Percentiles rank a stretch among this genome's conserved stretches.
These are phyloP conservation scores for Selenicereus undatus DNA, from an alignment of 148 eudicot genomes.

Conservation along the genomic window DNA sequence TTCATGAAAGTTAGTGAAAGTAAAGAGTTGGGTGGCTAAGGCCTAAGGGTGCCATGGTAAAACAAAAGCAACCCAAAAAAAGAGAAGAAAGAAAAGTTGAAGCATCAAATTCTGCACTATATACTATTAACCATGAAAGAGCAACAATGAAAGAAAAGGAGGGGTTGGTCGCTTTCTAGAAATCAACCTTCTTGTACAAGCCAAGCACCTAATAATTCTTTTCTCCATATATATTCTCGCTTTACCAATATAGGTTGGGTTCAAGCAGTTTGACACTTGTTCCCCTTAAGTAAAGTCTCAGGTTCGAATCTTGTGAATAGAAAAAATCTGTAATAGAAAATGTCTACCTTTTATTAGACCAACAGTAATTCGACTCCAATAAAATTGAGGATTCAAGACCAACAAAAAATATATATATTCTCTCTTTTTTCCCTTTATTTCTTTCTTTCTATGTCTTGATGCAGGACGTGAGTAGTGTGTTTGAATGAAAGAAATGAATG, in stretches of 20 bases:
- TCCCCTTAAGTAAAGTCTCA: too few relatives aligned
- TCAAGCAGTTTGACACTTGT: too few relatives aligned
- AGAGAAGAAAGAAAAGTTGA: conserved; percentile 12
- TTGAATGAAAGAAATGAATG: conserved; percentile 8
- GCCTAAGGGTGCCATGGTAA: conserved; percentile 14
- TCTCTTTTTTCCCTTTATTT: not conserved
- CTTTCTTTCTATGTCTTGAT: not conserved
- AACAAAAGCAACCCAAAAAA: conserved; percentile 18
- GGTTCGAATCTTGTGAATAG: too few relatives aligned
- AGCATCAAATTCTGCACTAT: conserved; percentile 24
- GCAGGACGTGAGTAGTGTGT: not conserved
- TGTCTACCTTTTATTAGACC: too few relatives aligned
- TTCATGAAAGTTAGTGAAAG: too few relatives aligned
- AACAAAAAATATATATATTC: too few relatives aligned
- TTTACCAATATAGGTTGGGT: too few relatives aligned
- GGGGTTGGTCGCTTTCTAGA: conserved; percentile 49
- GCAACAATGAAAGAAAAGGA: conserved; percentile 28
- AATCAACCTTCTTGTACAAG: conserved; percentile 57
- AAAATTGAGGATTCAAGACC: too few relatives aligned
- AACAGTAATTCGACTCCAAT: too few relatives aligned
- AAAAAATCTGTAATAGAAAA: too few relatives aligned
- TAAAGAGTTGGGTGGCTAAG: not conserved
- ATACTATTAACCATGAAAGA: conserved; percentile 7
- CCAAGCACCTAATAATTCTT: conserved; percentile 49
- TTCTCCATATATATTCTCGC: conserved; percentile 22